phyloP scores from a whole-genome alignment of 2,329 filamentous ascomycete species.

The Myriosclerotinia duriaeana region DNA sequence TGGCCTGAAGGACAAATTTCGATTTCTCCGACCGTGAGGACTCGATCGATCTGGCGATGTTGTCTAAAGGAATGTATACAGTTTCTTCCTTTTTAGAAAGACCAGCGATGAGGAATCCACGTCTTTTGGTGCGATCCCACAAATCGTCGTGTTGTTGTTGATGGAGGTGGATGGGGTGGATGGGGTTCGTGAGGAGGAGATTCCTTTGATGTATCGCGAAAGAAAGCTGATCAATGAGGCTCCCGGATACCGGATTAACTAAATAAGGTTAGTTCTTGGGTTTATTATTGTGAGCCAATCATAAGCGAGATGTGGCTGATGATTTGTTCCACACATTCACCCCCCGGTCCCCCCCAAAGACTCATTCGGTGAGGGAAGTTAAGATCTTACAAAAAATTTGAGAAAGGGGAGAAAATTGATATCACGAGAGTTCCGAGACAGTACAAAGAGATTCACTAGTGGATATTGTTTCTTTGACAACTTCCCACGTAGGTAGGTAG shows the following conservation, averaged over 20 bases:
- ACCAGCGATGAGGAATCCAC: constrained; percentile 39
- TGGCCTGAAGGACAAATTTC: constrained; percentile 31
- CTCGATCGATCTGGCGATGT: constrained; percentile 32
- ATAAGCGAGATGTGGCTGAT: constrained; percentile 18
- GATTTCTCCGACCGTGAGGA: constrained; percentile 31
- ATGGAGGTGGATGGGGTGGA: constrained; percentile 24
- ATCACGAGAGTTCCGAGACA: not conserved
- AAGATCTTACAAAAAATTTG: no score
- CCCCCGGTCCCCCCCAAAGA: not conserved
- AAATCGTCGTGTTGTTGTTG: constrained; percentile 28
- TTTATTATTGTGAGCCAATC: constrained; percentile 7
- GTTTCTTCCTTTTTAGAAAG: constrained; percentile 40
- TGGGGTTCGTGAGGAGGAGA: constrained; percentile 14
- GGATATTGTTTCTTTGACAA: no score
- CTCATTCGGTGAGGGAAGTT: constrained; percentile 1
- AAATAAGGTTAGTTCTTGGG: constrained; percentile 3
- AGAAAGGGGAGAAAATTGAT: not conserved
- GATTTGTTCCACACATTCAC: constrained; percentile 14
- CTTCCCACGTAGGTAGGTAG: no score
- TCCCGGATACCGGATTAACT: constrained; percentile 9
- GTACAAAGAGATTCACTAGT: not conserved
- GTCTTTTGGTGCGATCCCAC: constrained; percentile 40
- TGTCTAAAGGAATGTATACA: constrained; percentile 34
- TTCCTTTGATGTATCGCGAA: constrained; percentile 25
- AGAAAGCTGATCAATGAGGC: constrained; percentile 23